phyloP scores from a whole-genome alignment of 129 eudicot species.

The carrot (Daucus carota) region DNA sequence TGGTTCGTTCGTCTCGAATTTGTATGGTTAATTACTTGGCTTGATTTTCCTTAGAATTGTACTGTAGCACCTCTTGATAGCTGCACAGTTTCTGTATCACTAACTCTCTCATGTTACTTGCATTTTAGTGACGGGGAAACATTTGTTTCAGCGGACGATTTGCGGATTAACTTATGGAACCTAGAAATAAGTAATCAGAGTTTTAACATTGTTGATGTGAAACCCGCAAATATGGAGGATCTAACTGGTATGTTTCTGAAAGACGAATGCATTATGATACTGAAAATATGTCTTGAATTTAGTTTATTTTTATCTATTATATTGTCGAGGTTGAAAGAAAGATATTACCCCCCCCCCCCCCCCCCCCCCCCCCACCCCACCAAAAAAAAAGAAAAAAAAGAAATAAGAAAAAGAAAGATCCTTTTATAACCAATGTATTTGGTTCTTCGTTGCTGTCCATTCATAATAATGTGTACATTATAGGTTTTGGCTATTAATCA shows the following conservation, averaged over 20 bases:
- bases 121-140: conserved; percentile 90
- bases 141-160: conserved; percentile 95
- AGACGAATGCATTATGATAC: not conserved
- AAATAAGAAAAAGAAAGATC: no score
- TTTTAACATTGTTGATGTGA: conserved; percentile 94
- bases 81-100: not conserved
- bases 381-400: no score
- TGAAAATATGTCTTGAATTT: not conserved
- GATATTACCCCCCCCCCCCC: not conserved
- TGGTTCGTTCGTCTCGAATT: not conserved
- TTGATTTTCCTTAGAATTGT: not conserved
- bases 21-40: not conserved
- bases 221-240: conserved; percentile 98
- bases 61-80: not conserved
- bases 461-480: not conserved
- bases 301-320: not conserved
- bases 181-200: conserved; percentile 95
- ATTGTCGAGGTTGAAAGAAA: not conserved
- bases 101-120: conserved; percentile 9
- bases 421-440: no score
- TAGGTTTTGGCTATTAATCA: not conserved
- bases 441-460: not conserved
- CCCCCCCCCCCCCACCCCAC: no score
- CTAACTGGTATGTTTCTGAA: conserved; percentile 61
- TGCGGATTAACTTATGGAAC: conserved; percentile 98